Conservation (phyloP, 257 asterid species). For the Solanum peruvianum region DNA sequence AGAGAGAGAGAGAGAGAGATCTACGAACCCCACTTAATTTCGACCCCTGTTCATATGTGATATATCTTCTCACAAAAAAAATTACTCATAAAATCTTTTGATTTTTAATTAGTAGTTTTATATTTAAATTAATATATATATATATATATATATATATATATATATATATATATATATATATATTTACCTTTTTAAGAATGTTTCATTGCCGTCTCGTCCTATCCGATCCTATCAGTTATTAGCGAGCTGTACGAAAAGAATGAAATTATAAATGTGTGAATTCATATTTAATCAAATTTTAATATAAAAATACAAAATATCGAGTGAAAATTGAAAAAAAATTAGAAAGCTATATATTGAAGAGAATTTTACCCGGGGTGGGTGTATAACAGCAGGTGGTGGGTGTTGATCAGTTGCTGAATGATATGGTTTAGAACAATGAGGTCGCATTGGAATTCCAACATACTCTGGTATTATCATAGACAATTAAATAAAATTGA, state of each 20-base stretch:
- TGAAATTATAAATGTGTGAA: neutral
- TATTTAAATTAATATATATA: too few relatives aligned
- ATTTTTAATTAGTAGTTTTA: too few relatives aligned
- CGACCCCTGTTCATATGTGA: too few relatives aligned
- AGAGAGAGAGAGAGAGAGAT: too few relatives aligned
- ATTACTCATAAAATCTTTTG: too few relatives aligned
- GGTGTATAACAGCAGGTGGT: neutral
- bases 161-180: too few relatives aligned
- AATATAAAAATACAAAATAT: neutral
- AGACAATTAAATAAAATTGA: neutral
- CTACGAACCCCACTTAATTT: too few relatives aligned
- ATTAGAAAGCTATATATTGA: neutral
- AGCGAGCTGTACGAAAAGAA: neutral
- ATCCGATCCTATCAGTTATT: too few relatives aligned
- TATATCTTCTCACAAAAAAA: too few relatives aligned
- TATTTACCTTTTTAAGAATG: too few relatives aligned
- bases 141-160: too few relatives aligned
- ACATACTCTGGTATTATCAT: neutral
- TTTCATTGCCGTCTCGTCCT: too few relatives aligned
- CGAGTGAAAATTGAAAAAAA: neutral
- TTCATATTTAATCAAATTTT: accelerated
- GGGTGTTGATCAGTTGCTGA: neutral
- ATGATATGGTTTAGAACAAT: neutral
- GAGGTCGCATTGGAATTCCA: neutral
- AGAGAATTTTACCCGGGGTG: neutral